Base-by-base conservation (phyloP, 2,329 filamentous ascomycete genomes). In the Venturia oleaginea region DNA sequence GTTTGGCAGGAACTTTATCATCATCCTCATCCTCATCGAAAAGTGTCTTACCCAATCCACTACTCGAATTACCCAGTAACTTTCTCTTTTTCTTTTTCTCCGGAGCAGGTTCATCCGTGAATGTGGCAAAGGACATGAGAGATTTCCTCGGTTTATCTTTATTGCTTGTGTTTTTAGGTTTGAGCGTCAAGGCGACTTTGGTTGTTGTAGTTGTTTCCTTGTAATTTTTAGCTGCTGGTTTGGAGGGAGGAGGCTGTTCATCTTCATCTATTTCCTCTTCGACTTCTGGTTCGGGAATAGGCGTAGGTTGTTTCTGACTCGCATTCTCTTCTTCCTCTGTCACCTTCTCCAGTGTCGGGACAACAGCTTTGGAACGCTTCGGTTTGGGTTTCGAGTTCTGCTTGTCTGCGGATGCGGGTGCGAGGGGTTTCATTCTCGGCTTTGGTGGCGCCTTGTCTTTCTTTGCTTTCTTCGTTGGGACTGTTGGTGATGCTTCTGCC, bases 11-110 rank as follows among this genome's bases (percentile, higher is more conserved):
- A 32, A 71, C 72, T n/a, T 76, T 74, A 17, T 72, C 74, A 8
- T 89, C 87, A 65, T 89, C n/a, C n/a, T n/a, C 87, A 15, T 72
- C 74, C 10, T 89, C 87, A 65, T 89, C 87, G 69, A 93, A 91
- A 6, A 94, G 72, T 3, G 85, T 89, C 69, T 78, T 81, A 67
- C 85, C 84, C 27, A 37, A 1, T 11, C 59, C 64, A 38, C 32
- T 48, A 17, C 4, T 19, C n/a, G 37, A 40, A 22, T 43, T 43
- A 2, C 34, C 59, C 10, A 63, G 62, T 4, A 63, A 13, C 75
- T 91, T 92, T 67, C 88, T 84, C 79, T 88, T 92, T 80, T 88
- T 91, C 67, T 63, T 55, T 27, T 74, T 74, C 63, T 75, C 74
- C 4, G 72, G 71, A 24, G 75, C 77, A 8, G 72, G 72, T 64